Conservation (phyloP, 495 filamentous ascomycete species). For the Tuber aestivum region DNA sequence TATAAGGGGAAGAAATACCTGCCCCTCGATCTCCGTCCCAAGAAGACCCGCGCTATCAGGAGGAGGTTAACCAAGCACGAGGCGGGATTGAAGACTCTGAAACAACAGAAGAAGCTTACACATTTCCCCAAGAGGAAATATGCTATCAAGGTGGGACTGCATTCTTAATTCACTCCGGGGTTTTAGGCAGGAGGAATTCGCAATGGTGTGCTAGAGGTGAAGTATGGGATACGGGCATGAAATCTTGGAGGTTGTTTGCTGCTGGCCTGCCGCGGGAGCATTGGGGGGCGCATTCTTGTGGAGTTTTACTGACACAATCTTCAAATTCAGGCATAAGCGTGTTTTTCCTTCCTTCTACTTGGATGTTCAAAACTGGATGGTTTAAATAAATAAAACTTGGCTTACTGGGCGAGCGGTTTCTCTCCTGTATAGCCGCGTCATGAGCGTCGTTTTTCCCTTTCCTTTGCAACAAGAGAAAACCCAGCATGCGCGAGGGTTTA, state of each 20-base stretch:
- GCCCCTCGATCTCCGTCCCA: conserved; percentile 91
- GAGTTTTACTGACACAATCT: conserved; percentile 11
- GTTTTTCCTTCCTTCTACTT: conserved; percentile 25
- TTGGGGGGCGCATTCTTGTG: background rate
- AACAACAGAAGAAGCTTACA: conserved; percentile 84
- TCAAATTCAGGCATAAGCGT: conserved; percentile 33
- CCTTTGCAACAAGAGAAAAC: background rate
- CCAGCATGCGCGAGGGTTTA: conserved; percentile 20
- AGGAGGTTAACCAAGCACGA: conserved; percentile 87
- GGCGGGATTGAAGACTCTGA: conserved; percentile 68
- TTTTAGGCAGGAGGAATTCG: background rate
- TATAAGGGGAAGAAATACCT: conserved; percentile 99
- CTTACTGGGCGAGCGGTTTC: conserved; percentile 29
- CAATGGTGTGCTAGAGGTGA: too few species aligned
- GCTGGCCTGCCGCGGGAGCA: background rate
- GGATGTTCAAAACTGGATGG: conserved; percentile 30
- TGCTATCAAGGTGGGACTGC: conserved; percentile 75
- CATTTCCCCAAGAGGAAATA: conserved; percentile 99
- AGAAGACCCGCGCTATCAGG: conserved; percentile 93
- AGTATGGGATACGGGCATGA: background rate
- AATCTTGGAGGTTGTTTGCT: background rate
- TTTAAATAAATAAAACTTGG: conserved; percentile 33
- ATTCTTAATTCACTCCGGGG: conserved; percentile 4
- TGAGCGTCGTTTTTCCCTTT: conserved; percentile 29
- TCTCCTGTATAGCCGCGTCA: conserved; percentile 25